Base-by-base conservation (phyloP, 352 stramenopile species). In the Elongisporangium undulatum region DNA sequence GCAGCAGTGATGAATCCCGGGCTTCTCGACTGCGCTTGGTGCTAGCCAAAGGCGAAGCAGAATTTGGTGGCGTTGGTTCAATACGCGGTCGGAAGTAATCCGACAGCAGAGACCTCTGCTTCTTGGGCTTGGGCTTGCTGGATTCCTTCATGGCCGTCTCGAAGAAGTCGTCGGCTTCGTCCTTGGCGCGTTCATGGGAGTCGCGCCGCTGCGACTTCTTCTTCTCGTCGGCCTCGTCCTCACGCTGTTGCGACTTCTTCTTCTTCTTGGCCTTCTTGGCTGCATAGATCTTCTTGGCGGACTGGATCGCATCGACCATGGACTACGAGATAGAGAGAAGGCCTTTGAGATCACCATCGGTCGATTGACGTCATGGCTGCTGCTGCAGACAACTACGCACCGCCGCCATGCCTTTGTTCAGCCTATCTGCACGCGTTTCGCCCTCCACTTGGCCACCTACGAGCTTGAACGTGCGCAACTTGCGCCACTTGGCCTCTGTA, bases 381-480 rank as follows among this genome's bases (percentile, higher is more conserved):
- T 7, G 7, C 3, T 34, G 7, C 24, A 34, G 39, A n/a, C 1
- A 21, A 20, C 15, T 34, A 56, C 58, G 15, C 8, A 86, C 82
- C 67, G 69, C 72, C 49, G 82, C 75, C 7, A 91, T 38, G 0
- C 63, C 76, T 45, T 68, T 71, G 68, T 92, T 90, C 48, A 92
- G 49, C 0, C 63, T 61, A 58, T 89, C 75, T 5, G 82, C 77
- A 38, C 76, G 65, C 8, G 82, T 92, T 38, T 74, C 63, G 34
- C 74, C 82, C 39, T 87, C 69, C 13, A 87, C 77, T 56, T 85
- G 63, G 55, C 82, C 80, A 56, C 85, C 66, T 7, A 88, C 67
- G 19, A 92, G 68, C 17, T 63, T 69, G 53, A 89, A 92, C 51
- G 82, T 92, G 26, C 82, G 76, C 57, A 92, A 74, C 61, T 92